phyloP scores from a whole-genome alignment of 1,284 basidiomycete species.

The Microbotryomycetes sp. region DNA sequence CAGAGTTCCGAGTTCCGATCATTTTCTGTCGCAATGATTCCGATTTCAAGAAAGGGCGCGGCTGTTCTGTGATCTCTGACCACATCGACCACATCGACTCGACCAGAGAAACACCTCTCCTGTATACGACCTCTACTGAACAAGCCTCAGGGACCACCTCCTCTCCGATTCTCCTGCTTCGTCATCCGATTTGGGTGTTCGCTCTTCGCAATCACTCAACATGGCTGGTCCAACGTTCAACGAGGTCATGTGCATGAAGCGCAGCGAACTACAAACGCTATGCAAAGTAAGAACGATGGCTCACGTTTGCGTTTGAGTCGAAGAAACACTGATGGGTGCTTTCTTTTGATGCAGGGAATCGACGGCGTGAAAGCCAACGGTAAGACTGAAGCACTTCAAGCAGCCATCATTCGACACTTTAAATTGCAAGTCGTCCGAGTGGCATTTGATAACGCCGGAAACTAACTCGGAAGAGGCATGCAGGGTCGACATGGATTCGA shows the following conservation, averaged over 20 bases:
- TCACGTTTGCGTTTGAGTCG: background rate
- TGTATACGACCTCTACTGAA: no score
- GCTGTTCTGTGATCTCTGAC: no score
- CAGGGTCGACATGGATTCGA: background rate
- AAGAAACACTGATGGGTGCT: background rate
- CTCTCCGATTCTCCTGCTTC: no score
- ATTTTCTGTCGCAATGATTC: no score
- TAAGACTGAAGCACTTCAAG: slow-evolving; percentile 9
- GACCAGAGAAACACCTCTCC: no score
- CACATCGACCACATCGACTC: no score
- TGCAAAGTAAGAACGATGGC: background rate
- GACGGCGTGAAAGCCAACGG: slow-evolving; percentile 8
- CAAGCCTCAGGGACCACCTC: no score
- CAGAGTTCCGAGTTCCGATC: no score
- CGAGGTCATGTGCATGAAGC: background rate
- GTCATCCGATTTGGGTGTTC: no score
- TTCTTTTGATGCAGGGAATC: background rate
- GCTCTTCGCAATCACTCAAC: background rate
- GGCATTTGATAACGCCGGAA: no score
- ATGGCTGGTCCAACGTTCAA: background rate
- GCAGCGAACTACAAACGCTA: background rate
- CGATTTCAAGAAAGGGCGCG: no score
- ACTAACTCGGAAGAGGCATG: background rate
- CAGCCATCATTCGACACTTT: background rate
- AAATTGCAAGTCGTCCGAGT: background rate